Base-by-base conservation (phyloP, 495 filamentous ascomycete species). In the Neurospora tetraspora region DNA sequence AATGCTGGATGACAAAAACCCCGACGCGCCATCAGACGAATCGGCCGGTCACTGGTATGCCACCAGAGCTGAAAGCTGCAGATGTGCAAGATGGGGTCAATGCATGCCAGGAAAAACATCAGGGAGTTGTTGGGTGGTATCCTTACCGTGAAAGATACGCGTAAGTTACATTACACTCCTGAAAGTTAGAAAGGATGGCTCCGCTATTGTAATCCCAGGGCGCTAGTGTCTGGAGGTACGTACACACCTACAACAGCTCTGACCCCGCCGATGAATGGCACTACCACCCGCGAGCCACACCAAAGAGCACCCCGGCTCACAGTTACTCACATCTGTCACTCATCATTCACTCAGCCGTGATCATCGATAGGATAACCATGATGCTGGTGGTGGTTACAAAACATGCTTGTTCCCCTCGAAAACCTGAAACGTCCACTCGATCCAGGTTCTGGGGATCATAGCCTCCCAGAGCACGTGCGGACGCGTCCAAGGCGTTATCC, bases 31-130 rank as follows among this genome's bases (percentile, higher is more conserved):
- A 75, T 61, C 74, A 80, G 79, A 74, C 82, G 79, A 82, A 83
- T 82, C 76, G 76, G 73, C 69, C 73, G 75, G 78, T 71, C 71
- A 73, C 73, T 69, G 76, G 76, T 72, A 76, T 78, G 81, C 79
- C 68, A 79, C 74, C 74, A 65, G 77, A 85, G 83, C 83, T 85
- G 83, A 84, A 85, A 83, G 79, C 76, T 79, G 81, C 80, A 82
- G 81, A 78, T 79, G 74, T 80, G 75, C 81, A 73, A 75, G 27
- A 65, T 65, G 53, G 34, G 53, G 27, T 18, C 53, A 18, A 61
- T 61, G 53, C 47, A 65, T 65, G 53, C 53, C 27, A 65, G 53
- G 53, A 18, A 36, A 65, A 65, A 16, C 53, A 61, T 31, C 23
- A 31, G 23, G 47, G 47, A 31, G 72, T 74, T 70, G 47, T 61